phyloP scores from a whole-genome alignment of 257 asterid species.

The Apocynum venetum region DNA sequence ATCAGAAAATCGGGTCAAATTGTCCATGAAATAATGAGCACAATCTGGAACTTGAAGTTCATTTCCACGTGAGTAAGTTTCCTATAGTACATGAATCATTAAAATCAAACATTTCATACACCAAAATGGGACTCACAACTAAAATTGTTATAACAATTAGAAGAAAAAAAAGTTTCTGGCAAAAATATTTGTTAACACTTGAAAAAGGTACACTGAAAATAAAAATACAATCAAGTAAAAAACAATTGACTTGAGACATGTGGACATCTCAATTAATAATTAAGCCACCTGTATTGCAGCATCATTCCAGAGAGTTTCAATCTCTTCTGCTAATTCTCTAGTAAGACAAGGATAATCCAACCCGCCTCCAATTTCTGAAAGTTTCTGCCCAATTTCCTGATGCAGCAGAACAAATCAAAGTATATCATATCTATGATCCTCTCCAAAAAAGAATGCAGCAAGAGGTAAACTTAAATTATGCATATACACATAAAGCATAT shows the following conservation, averaged over 20 bases:
- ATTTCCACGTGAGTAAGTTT: constrained; percentile 71
- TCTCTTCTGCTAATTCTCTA: constrained; percentile 66
- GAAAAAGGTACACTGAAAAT: neutral
- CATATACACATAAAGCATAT: too few relatives aligned
- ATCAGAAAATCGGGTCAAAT: constrained; percentile 73
- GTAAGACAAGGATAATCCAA: constrained; percentile 73
- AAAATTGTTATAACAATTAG: neutral
- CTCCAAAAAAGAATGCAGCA: neutral
- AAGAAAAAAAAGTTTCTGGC: neutral
- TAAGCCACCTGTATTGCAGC: constrained; percentile 76
- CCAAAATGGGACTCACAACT: neutral
- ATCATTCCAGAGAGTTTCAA: constrained; percentile 84
- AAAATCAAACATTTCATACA: constrained; percentile 24
- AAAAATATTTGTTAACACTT: neutral
- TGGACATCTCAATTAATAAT: constrained; percentile 1
- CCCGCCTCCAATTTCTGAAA: constrained; percentile 85
- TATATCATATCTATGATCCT: constrained; percentile 2
- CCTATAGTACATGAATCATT: constrained; percentile 43
- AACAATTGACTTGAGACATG: constrained; percentile 3
- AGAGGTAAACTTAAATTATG: neutral
- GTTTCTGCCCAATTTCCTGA: constrained; percentile 79
- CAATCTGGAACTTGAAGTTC: constrained; percentile 98
- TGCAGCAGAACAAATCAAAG: constrained; percentile 19
- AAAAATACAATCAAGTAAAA: neutral
- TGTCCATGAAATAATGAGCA: constrained; percentile 89